Base-by-base conservation (phyloP, 306 rosid species). In the Begonia loranthoides region DNA sequence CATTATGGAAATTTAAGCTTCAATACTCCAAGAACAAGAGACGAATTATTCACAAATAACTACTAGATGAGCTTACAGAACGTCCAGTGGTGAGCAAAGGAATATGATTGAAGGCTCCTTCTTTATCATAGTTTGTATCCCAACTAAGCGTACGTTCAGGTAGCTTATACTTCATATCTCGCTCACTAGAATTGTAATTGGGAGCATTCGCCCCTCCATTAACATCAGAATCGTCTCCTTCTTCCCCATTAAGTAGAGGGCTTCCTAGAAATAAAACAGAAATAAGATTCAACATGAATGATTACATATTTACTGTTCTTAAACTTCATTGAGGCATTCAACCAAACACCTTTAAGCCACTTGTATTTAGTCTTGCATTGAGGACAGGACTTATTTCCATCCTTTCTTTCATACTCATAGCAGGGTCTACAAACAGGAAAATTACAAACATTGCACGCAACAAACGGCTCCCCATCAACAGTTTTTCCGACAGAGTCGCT, bases 361-460 rank as follows among this genome's bases (percentile, higher is more conserved):
- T 72, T 85, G 71, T 90, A 90, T 63, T 77, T 75, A 60, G 97
- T 85, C 69, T 90, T 90, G 75, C 97, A 90, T 60, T 90, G 97
- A 15, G 97, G 95, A 56, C 97, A 90, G 54, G 97, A 85, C 73
- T 85, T 90, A 61, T 82, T 90, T 48, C 97, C 97, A 64, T 90
- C 97, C 73, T 90, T 90, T 76, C 97, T 76, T 66, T 90, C 97
- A 19, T 90, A 90, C 73, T 90, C 97, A 58, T 90, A 90, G 70
- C 97, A 90, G 0, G 97, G 80, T 65, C 97, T 66, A 73, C 97
- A 90, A 16, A 90, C 97, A 40, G 97, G 97, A 65, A 90, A 90
- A 12, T 87, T 74, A 46, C 97, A 90, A 39, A 79, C 87, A 22
- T 71, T 71, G 49, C 97, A 90, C 4, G 97, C 97, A 60, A 65